A percentile compares a stretch with the other conserved stretches of the same genome.
phyloP scores from a whole-genome alignment of 192 early-diverging fungal species.

The Umbelopsis sp. region DNA sequence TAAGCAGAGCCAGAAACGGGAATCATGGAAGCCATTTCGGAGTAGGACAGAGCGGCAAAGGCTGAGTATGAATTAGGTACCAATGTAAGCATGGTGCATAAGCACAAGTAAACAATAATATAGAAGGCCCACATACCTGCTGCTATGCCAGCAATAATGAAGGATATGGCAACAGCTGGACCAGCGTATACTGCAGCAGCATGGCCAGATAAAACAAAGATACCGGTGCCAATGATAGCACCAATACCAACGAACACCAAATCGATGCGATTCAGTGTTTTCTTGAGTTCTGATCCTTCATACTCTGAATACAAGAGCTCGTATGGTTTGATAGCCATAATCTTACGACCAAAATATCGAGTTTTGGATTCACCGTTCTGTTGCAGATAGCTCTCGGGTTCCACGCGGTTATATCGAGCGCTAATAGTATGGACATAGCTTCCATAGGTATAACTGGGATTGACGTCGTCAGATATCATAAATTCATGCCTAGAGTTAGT shows the following conservation, averaged over 20 bases:
- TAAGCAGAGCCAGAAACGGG: slow-evolving; percentile 88
- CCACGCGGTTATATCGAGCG: slow-evolving; percentile 21
- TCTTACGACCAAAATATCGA: slow-evolving; percentile 20
- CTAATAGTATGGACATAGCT: slow-evolving; percentile 3
- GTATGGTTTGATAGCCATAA: slow-evolving; percentile 32
- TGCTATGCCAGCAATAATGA: slow-evolving; percentile 75
- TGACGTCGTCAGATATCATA: background rate
- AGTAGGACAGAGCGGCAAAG: slow-evolving; percentile 81
- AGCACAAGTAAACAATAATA: background rate
- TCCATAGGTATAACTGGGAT: background rate
- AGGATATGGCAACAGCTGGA: slow-evolving; percentile 81
- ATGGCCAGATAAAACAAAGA: slow-evolving; percentile 49
- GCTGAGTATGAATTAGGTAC: background rate
- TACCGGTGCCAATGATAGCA: slow-evolving; percentile 41
- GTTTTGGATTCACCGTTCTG: slow-evolving; percentile 17
- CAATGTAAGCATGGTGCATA: background rate
- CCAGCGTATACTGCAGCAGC: slow-evolving; percentile 81
- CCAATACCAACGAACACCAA: slow-evolving; percentile 36
- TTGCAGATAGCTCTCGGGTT: slow-evolving; percentile 31
- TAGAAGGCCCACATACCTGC: slow-evolving; percentile 41
- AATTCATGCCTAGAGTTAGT: background rate
- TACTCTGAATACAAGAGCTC: slow-evolving; percentile 28
- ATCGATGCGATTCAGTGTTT: slow-evolving; percentile 16
- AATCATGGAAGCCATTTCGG: slow-evolving; percentile 86
- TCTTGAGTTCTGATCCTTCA: slow-evolving; percentile 25